Conservation (phyloP, 2,329 filamentous ascomycete genomes). For the Trichoderma atrobrunneum region DNA sequence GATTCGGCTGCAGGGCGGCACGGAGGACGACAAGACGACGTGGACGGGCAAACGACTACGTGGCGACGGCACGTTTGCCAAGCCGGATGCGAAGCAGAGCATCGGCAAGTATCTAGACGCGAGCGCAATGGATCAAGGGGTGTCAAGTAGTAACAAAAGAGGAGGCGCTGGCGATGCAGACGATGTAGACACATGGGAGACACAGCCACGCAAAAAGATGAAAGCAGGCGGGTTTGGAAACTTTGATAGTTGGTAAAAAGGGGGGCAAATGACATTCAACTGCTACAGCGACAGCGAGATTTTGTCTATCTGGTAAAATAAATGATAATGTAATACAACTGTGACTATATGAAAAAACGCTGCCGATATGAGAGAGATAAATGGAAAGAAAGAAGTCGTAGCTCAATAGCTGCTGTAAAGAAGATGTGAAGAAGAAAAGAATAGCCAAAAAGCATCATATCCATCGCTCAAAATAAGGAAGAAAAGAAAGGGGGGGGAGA, state of each 20-base stretch:
- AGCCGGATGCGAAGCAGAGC: slow-evolving; percentile 39
- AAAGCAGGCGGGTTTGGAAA: slow-evolving; percentile 84
- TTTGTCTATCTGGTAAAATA: neutral
- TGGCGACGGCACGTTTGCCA: slow-evolving; percentile 58
- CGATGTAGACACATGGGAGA: slow-evolving; percentile 63
- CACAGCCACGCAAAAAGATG: slow-evolving; percentile 74
- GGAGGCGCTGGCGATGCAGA: slow-evolving; percentile 53
- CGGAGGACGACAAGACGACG: slow-evolving; percentile 84
- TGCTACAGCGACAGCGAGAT: neutral
- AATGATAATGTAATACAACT: slow-evolving; percentile 1
- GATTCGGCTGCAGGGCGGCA: slow-evolving; percentile 63
- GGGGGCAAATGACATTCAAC: neutral
- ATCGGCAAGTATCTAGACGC: slow-evolving; percentile 83
- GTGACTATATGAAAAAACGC: neutral
- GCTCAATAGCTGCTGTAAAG: neutral
- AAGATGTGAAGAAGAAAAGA: neutral
- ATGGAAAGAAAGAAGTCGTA: neutral
- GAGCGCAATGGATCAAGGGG: slow-evolving; percentile 35
- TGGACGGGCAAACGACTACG: slow-evolving; percentile 95
- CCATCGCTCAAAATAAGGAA: neutral
- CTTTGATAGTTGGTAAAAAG: slow-evolving; percentile 79
- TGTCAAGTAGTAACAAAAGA: slow-evolving; percentile 49
- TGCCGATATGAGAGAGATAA: neutral
- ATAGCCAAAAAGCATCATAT: neutral
- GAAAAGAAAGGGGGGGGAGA: neutral